Evolutionary conservation across 306 rosid species (phyloP), one percentile per base, ranked within the genome.

Genomic region (Vachellia pachyceras): DNA sequence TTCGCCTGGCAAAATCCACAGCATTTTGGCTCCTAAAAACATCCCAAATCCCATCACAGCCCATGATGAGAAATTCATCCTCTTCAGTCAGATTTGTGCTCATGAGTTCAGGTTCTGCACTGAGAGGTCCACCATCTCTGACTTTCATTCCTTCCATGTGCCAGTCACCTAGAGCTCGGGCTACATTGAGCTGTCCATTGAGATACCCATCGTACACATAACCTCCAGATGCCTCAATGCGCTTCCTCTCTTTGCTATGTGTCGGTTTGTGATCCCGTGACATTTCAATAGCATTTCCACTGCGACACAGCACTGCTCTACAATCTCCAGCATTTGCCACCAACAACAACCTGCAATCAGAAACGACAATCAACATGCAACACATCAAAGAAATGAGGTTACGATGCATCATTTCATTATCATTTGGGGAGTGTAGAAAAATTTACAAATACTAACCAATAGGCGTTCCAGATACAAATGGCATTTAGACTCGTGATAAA

Each of bases 321-420:
- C 98, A 94, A 78, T 94, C 98, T 84, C 98, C 98, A 39, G 90
- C 98, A 88, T 92, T 94, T 80, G 98, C 97, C 72, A 94, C 95
- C 87, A 94, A 84, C 80, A 94, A 85, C 79, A 84, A 76, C 84
- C 98, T 94, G 89, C 80, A 84, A 73, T 84, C 54, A 81, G 36
- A 86, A 86, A 81, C 77, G 50, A 82, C 40, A 63, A 83, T 88
- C 73, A 82, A 71, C 76, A 76, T 54, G 41, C 37, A 47, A 49
- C 72, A 57, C 44, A 79, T 49, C 88, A 79, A 77, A 49, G 52
- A 11, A 41, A 79, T 82, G 77, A 29, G 65, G 44, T 36, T 42
- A 57, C 79, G 46, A 58, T 46, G 40, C 20, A 47, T 35, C 41
- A 42, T 42, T 73, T 61, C 60, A 52, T 60, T n/a, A 25, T 49